Evolutionary conservation across 2,329 filamentous ascomycete species (phyloP), one percentile per base, ranked within the genome.

Genomic region (Neonectria sp.): DNA sequence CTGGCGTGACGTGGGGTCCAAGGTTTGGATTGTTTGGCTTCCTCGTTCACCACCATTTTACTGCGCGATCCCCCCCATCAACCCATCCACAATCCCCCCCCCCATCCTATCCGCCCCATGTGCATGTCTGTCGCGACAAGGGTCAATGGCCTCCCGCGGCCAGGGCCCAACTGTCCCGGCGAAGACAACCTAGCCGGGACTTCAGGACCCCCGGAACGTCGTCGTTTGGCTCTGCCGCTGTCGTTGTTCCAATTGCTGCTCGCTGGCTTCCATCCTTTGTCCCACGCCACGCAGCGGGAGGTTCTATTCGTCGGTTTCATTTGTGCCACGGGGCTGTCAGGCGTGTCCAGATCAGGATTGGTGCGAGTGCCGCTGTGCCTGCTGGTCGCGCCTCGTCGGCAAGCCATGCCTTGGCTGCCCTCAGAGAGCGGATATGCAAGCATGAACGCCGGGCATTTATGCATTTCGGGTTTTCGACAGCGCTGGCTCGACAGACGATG

Each of bases 101-200:
- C 63, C 60, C 55, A 49, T 15, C 67, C 63, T 60, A 33, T 53
- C 61, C 56, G 65, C 62, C 69, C 72, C 51, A 52, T 58, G 59
- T 37, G 40, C 48, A 55, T 51, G 60, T 59, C 48, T 35, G 25
- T 53, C 24, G 21, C 29, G 67, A 73, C 60, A 69, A 67, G 67
- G 72, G 63, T 67, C 53, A 63, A 65, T 58, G 64, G 60, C 70
- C 48, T 64, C 55, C 55, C 56, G 43, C 56, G 53, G 43, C 67
- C 55, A 60, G 64, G 56, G 43, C 61, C 57, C 49, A 69, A 65
- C 55, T 63, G 55, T 68, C 62, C 65, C 57, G 62, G 62, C 53
- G 61, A 55, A 43, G 52, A 45, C 62, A 71, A 67, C 68, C 71
- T 68, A 33, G 65, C 51, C 68, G 55, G 60, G 52, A n/a, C 15